Percentiles rank a stretch among this genome's conserved stretches.
Evolutionary conservation across 164 flowering plant species (phyloP).

Genomic region (Chimonanthus praecox): DNA sequence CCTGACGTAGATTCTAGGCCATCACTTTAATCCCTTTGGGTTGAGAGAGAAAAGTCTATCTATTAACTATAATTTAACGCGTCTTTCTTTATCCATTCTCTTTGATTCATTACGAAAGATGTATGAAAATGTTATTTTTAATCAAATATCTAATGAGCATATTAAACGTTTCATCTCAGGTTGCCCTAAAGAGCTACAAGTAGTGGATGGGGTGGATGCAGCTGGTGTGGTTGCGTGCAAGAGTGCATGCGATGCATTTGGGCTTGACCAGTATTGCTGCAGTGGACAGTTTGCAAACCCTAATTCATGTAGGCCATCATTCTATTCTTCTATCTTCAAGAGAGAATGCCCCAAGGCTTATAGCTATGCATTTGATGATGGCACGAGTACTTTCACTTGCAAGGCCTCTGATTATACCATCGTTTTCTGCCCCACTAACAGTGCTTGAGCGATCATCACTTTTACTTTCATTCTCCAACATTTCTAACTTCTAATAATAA

Average conservation of each 20-base stretch:
- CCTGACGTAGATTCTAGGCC: no score
- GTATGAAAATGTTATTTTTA: background rate
- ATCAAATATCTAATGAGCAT: background rate
- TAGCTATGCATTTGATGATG: constrained; percentile 83
- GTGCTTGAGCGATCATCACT: constrained; percentile 26
- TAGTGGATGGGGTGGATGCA: constrained; percentile 27
- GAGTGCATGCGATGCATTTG: constrained; percentile 83
- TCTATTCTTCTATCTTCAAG: constrained; percentile 66
- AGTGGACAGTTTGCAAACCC: constrained; percentile 75
- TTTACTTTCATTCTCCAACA: background rate
- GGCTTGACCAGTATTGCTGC: constrained; percentile 78
- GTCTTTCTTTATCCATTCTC: no score
- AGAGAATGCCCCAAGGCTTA: constrained; percentile 80
- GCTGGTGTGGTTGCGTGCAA: constrained; percentile 61
- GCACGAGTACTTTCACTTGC: constrained; percentile 85
- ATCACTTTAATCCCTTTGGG: no score
- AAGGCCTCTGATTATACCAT: constrained; percentile 59
- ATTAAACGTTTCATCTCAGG: constrained; percentile 22
- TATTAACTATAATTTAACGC: no score
- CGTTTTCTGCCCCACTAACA: constrained; percentile 56
- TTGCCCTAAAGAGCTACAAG: constrained; percentile 83
- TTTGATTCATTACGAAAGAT: no score
- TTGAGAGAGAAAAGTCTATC: no score
- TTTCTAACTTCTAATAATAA: background rate
- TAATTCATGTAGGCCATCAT: constrained; percentile 56